These are phyloP conservation scores for Zygosaccharomyces lentus DNA, from an alignment of 805 yeast genomes.

Conservation along the genomic window DNA sequence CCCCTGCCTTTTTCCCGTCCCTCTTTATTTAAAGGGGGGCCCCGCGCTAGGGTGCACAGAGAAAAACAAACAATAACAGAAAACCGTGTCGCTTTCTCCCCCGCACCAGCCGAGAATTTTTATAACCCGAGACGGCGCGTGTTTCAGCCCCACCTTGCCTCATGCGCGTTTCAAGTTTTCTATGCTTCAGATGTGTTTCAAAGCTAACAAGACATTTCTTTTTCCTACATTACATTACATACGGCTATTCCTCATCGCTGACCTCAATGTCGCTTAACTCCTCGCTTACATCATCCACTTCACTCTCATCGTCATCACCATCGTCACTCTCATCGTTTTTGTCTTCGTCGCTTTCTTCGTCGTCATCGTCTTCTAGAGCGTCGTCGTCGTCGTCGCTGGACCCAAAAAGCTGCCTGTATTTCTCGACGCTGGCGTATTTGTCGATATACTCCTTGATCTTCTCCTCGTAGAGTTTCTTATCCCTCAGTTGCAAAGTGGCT, in stretches of 20 bases:
- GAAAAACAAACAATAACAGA: too few species aligned
- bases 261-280: conserved; percentile 33
- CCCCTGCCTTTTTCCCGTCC: not conserved
- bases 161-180: conserved; percentile 4
- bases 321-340: conserved; percentile 23
- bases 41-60: not conserved
- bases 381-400: conserved; percentile 48
- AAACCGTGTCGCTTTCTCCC: not conserved
- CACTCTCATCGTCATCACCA: conserved; percentile 13
- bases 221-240: not conserved
- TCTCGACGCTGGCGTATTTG: conserved; percentile 53
- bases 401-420: conserved; percentile 40
- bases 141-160: not conserved
- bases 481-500: conserved; percentile 67
- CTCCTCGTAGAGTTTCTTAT: conserved; percentile 59
- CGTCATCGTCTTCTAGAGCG: conserved; percentile 40
- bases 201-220: conserved; percentile 1
- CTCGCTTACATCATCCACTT: conserved; percentile 19
- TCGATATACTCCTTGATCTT: conserved; percentile 71
- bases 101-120: not conserved
- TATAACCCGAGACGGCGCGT: not conserved
- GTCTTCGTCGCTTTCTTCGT: conserved; percentile 27
- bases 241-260: conserved; percentile 23
- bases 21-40: not conserved
- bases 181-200: not conserved